Base-by-base conservation (phyloP, 192 early-diverging fungal species). In the Bifiguratus adelaidae region DNA sequence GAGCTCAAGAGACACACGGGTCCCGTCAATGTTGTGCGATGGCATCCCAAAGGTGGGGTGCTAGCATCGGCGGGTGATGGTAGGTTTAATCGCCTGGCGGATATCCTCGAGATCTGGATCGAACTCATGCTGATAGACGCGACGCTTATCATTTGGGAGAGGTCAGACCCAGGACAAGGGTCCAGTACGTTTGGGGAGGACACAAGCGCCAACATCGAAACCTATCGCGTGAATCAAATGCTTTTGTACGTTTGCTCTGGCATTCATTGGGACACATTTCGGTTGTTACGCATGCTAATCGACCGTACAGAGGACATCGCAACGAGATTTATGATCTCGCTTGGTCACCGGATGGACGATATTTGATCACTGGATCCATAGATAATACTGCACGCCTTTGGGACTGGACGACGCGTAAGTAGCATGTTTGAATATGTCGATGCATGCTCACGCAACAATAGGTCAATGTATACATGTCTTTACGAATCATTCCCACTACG, bases 21-120 rank as follows among this genome's bases (percentile, higher is more conserved):
- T 6, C 85, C 88, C 9, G 94, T 95, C 22, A 97, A 97, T 56
- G 85, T 89, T 32, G 91, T 95, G 8, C 79, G 92, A 16, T 97
- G 90, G 56, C 82, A 86, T 7, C 91, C 92, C 0, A 67, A 57
- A 41, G 76, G 65, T 18, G 70, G 72, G 15, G 71, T 73, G 13
- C 68, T 97, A 47, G 91, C 94, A 11, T 86, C 88, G 3, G 88
- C 85, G 12, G 91, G 94, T 22, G 94, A 97, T 63, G 85, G 81
- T 85, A 51, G 32, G 46, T 11, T 33, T 33, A 33, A 9, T 33
- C n/a, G n/a, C 32, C 8, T 33, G n/a, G n/a, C n/a, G n/a, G n/a
- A n/a, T n/a, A n/a, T n/a, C n/a, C n/a, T n/a, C n/a, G n/a, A n/a
- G n/a, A n/a, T n/a, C n/a, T n/a, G n/a, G n/a, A n/a, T n/a, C n/a